These are phyloP conservation scores for Elymus sibiricus DNA, from an alignment of 176 grass and related monocot species.

Conservation along the genomic window DNA sequence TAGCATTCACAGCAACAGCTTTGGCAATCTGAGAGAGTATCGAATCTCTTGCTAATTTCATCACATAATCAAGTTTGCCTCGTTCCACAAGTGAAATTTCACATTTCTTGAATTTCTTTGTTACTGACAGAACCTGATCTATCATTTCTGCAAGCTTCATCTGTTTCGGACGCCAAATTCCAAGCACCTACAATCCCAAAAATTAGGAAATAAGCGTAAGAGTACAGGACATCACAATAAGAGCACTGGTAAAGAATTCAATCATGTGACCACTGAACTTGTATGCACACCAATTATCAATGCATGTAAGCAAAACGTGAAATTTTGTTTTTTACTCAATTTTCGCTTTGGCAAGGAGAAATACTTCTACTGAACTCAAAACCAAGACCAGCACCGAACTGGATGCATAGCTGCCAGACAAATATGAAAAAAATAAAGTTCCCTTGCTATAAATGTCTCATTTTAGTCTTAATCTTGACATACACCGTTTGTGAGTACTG, in stretches of 20 bases:
- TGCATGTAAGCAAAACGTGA: not conserved
- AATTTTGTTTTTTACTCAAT: too few species aligned
- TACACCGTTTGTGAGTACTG: not conserved
- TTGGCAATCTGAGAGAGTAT: slow-evolving; percentile 55
- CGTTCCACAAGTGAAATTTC: slow-evolving; percentile 33
- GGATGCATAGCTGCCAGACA: not conserved
- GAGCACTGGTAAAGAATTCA: not conserved
- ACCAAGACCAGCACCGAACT: not conserved
- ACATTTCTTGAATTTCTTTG: slow-evolving; percentile 55
- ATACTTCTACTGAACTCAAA: not conserved
- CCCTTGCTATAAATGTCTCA: not conserved
- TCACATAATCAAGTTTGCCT: slow-evolving; percentile 35
- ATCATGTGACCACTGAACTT: not conserved
- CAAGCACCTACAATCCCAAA: slow-evolving; percentile 41
- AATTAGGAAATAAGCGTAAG: not conserved
- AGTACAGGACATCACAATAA: not conserved
- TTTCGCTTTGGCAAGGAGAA: not conserved
- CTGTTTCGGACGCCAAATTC: slow-evolving; percentile 38
- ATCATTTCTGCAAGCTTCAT: slow-evolving; percentile 45
- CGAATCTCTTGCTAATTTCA: slow-evolving; percentile 61
- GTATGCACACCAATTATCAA: not conserved
- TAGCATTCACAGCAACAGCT: slow-evolving; percentile 8
- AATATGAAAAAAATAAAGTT: not conserved
- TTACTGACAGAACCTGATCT: slow-evolving; percentile 33
- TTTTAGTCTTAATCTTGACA: not conserved